Evolutionary conservation across 1,284 basidiomycete genomes (phyloP).

Genomic region (Megacollybia platyphylla): DNA sequence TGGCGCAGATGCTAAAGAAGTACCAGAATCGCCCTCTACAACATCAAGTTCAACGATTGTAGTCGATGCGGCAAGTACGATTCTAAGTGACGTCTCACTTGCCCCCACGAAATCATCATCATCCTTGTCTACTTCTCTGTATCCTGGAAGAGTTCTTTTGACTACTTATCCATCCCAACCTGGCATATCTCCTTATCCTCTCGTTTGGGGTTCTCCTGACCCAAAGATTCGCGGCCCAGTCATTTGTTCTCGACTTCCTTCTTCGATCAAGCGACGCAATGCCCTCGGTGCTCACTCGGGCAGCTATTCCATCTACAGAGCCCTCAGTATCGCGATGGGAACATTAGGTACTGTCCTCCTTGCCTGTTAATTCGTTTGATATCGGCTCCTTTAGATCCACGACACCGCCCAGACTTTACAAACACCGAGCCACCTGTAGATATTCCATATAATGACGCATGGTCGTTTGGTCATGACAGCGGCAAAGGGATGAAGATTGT

Average conservation of each 20-base stretch:
- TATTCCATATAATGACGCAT: conserved; percentile 72
- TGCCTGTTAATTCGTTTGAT: no score
- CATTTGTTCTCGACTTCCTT: conserved; percentile 78
- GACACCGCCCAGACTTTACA: conserved; percentile 78
- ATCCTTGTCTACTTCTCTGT: conserved; percentile 21
- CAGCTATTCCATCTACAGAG: conserved; percentile 90
- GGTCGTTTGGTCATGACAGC: conserved; percentile 43
- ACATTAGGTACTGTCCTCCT: conserved; percentile 17
- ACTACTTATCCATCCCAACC: conserved; percentile 63
- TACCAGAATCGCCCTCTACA: neutral
- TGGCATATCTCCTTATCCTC: conserved; percentile 63
- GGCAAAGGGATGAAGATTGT: conserved; percentile 62
- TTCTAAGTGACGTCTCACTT: conserved; percentile 5
- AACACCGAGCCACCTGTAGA: conserved; percentile 84
- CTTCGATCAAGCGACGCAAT: conserved; percentile 83
- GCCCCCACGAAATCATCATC: conserved; percentile 5
- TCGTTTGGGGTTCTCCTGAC: conserved; percentile 73
- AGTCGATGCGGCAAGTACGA: neutral
- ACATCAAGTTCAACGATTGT: neutral
- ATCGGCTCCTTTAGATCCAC: conserved; percentile 43
- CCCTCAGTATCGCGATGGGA: conserved; percentile 85
- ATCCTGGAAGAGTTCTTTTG: conserved; percentile 52
- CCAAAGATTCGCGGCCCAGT: conserved; percentile 71
- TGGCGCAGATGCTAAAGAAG: neutral
- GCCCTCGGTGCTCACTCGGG: conserved; percentile 91